phyloP scores from a whole-genome alignment of 2,329 filamentous ascomycete species.

The Cladosporium oxysporum region DNA sequence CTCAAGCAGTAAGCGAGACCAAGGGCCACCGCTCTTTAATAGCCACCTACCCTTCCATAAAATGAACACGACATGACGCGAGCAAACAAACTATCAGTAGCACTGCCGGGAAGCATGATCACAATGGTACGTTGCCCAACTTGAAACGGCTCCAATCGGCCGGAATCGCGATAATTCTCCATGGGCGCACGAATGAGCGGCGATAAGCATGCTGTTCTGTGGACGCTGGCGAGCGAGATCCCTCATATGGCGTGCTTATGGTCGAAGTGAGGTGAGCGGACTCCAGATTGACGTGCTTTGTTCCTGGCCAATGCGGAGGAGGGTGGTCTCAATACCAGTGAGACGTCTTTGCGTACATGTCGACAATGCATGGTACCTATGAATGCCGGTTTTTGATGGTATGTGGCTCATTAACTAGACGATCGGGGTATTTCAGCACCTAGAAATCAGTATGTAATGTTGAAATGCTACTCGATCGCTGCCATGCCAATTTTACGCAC shows the following conservation, averaged over 20 bases:
- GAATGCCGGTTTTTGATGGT: not conserved
- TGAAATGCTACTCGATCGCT: not conserved
- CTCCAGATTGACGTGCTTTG: slow-evolving; percentile 19
- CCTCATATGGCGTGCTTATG: slow-evolving; percentile 17
- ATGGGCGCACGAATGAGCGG: slow-evolving; percentile 1
- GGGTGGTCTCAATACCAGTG: not conserved
- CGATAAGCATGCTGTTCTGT: not conserved
- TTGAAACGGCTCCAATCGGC: slow-evolving; percentile 7
- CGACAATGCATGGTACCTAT: not conserved
- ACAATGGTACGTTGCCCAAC: slow-evolving; percentile 6
- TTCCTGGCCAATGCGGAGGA: slow-evolving; percentile 1
- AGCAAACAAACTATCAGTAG: not conserved
- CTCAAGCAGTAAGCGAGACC: not conserved
- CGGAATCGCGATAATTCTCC: not conserved
- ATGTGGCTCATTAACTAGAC: rapidly evolving
- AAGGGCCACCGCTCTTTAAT: not conserved
- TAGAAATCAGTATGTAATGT: not conserved
- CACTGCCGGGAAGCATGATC: slow-evolving; percentile 2
- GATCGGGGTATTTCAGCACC: not conserved
- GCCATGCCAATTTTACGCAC: not conserved
- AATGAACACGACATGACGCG: slow-evolving; percentile 12
- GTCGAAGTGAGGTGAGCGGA: slow-evolving; percentile 17
- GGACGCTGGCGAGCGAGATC: slow-evolving; percentile 8
- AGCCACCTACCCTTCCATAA: not conserved
- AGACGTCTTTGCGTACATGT: not conserved